Evolutionary conservation across 768 basidiomycete species (phyloP), one percentile per base, ranked within the genome.

Genomic region (Suillus variegatus): DNA sequence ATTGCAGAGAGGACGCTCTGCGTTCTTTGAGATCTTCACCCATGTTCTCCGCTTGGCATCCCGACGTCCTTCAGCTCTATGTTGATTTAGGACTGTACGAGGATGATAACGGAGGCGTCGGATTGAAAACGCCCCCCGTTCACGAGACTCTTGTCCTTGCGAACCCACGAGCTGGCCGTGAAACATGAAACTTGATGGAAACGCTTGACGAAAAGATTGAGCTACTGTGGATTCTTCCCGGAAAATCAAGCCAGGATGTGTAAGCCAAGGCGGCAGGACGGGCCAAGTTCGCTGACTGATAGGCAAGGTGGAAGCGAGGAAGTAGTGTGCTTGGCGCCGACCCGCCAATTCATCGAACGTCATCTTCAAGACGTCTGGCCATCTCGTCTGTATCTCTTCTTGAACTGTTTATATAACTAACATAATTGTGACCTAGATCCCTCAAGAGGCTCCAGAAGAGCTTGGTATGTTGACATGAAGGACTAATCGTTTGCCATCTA

Each of bases 111-210:
- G 81, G 82, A 0, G 75, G 79, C 1, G 81, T 86, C 12, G 79
- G 74, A 51, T 84, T 94, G 47, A 93, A 92, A 75, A 91, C 84
- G 82, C 76, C 86, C 1, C 82, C 82, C 2, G 66, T 90, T 8
- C 87, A 87, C 69, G 93, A 94, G 76, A 88, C 85, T 3, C 72
- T 84, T 3, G 78, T 84, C n/a, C 91, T 91, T 73, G 76, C 81
- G 0, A 89, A 89, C 60, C 71, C 69, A 7, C 25, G 62, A 25
- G 16, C 69, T 40, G 14, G 40, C 13, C 40, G 28, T 32, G 28
- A 32, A 32, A 32, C 28, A 32, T 32, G 4, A 4, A 4, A 32
- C 4, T 32, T 32, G 28, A 32, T 76, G 56, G 72, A 68, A 14
- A 63, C 18, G 25, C 32, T 78, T 43, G 74, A 77, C 36, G 67